Percentiles rank a stretch among this genome's conserved stretches.
phyloP scores from a whole-genome alignment of 1,284 basidiomycete genomes.

The Rhodotorula sp. region DNA sequence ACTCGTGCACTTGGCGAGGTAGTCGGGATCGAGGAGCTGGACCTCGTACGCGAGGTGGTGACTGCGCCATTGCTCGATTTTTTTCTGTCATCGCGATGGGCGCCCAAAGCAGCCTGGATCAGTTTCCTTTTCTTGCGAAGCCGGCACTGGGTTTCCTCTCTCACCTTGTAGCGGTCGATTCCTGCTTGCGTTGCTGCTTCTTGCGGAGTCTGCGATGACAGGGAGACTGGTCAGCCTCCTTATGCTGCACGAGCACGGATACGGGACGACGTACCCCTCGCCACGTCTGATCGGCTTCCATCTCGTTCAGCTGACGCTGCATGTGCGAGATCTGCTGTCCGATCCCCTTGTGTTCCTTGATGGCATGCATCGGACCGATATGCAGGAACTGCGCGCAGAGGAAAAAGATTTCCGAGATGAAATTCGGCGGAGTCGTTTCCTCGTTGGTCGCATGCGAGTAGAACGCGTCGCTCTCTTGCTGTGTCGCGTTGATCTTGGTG shows the following conservation, averaged over 20 bases:
- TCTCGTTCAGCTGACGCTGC: constrained; percentile 41
- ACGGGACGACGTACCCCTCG: neutral
- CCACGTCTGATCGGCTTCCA: constrained; percentile 59
- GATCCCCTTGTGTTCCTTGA: constrained; percentile 68
- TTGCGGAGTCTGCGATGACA: constrained; percentile 56
- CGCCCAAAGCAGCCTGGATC: neutral
- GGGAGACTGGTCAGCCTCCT: neutral
- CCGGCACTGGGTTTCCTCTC: neutral
- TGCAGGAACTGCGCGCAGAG: constrained; percentile 79
- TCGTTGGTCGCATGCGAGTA: constrained; percentile 50
- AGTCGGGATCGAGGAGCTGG: constrained; percentile 81
- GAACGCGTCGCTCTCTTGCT: constrained; percentile 75
- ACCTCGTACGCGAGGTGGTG: constrained; percentile 76
- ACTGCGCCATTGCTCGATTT: constrained; percentile 64
- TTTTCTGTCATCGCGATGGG: constrained; percentile 54
- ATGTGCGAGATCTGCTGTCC: constrained; percentile 59
- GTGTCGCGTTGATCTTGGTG: constrained; percentile 85
- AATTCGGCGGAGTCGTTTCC: constrained; percentile 62
- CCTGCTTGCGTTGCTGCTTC: constrained; percentile 36
- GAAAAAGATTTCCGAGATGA: constrained; percentile 95
- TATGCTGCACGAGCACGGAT: neutral
- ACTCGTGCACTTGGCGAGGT: constrained; percentile 72
- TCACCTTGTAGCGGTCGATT: constrained; percentile 46
- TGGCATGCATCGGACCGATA: constrained; percentile 76
- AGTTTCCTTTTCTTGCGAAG: neutral